Percentiles rank a stretch among this genome's conserved stretches.
phyloP scores from a whole-genome alignment of 208 protist species.

The Phytomonas sp. region DNA sequence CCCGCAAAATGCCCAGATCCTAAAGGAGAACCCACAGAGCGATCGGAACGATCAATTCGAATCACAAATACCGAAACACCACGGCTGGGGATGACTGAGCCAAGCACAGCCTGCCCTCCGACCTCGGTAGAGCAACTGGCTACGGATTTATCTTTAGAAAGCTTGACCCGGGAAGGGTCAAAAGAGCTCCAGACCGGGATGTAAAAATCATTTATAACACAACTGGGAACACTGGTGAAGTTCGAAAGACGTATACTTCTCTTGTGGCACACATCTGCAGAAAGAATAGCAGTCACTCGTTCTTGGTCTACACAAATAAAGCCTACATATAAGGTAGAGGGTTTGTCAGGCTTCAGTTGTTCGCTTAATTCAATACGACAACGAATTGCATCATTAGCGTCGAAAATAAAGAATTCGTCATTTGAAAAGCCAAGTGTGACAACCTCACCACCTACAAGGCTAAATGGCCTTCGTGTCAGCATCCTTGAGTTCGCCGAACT shows the following conservation, averaged over 20 bases:
- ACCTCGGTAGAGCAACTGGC: constrained; percentile 53
- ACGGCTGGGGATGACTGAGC: constrained; percentile 43
- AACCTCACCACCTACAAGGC: constrained; percentile 49
- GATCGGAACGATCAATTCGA: constrained; percentile 55
- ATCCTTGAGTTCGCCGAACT: constrained; percentile 20
- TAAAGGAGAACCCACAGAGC: constrained; percentile 40
- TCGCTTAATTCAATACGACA: constrained; percentile 51
- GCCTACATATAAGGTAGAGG: constrained; percentile 20
- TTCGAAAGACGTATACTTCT: not conserved
- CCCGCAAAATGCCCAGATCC: constrained; percentile 84
- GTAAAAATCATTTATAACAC: constrained; percentile 21
- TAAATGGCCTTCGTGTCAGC: constrained; percentile 47
- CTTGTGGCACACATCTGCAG: constrained; percentile 12
- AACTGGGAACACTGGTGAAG: not conserved
- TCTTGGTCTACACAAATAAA: constrained; percentile 52
- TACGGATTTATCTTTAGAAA: constrained; percentile 48
- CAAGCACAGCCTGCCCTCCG: constrained; percentile 65
- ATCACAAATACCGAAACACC: constrained; percentile 78
- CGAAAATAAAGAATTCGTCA: constrained; percentile 74
- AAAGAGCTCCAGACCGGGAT: constrained; percentile 50
- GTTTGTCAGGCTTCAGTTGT: constrained; percentile 11
- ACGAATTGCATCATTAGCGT: constrained; percentile 64
- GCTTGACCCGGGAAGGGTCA: constrained; percentile 36
- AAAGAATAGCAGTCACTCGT: constrained; percentile 32
- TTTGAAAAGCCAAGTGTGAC: constrained; percentile 71